phyloP scores from a whole-genome alignment of 257 asterid species.

The Voacanga thouarsii region DNA sequence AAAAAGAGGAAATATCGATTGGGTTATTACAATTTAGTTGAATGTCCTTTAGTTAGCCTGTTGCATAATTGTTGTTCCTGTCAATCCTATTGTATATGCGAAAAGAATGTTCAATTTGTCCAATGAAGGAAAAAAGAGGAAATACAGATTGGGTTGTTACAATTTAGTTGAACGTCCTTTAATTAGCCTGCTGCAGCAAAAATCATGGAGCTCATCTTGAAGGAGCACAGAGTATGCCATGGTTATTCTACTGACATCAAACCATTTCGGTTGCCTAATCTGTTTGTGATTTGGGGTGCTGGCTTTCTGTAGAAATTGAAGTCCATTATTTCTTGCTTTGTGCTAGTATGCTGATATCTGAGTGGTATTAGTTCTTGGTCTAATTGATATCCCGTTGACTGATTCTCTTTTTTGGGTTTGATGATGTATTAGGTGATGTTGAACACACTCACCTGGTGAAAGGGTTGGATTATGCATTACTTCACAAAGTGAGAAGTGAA shows the following conservation, averaged over 20 bases:
- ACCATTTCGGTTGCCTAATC: not conserved
- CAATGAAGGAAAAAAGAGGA: not conserved
- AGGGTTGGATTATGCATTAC: conserved; percentile 97
- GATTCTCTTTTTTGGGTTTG: conserved; percentile 17
- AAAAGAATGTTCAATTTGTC: not conserved
- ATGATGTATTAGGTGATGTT: conserved; percentile 77
- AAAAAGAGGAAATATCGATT: not conserved
- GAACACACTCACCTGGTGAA: conserved; percentile 98
- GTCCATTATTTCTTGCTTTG: not conserved
- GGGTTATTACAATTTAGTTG: not conserved
- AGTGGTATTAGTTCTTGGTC: not conserved
- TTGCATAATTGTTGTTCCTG: not conserved
- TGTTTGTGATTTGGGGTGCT: not conserved
- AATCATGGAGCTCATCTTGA: not conserved
- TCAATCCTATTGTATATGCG: not conserved
- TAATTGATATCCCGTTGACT: conserved; percentile 6
- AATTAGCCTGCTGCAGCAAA: no score
- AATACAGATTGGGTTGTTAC: not conserved
- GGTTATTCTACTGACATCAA: not conserved
- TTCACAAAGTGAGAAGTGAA: conserved; percentile 93
- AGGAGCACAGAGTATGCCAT: not conserved
- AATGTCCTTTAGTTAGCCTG: not conserved
- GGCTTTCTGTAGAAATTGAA: not conserved
- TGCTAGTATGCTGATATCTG: not conserved
- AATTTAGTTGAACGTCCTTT: not conserved